Evolutionary conservation across 2,329 filamentous ascomycete species (phyloP), one percentile per base, ranked within the genome.

Genomic region (Alternaria burnsii): DNA sequence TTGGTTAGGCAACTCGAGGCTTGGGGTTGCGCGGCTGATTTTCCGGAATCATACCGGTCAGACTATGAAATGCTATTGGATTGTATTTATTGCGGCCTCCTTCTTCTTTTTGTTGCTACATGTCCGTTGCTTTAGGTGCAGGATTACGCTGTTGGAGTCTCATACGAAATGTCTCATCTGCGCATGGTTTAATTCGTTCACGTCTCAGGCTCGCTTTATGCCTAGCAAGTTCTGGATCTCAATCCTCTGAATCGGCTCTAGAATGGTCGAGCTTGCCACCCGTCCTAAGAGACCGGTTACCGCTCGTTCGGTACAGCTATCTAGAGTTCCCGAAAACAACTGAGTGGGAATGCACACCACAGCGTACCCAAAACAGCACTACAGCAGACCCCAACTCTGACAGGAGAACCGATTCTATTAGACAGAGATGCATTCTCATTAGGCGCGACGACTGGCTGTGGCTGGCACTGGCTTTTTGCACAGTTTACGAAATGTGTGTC

Each of bases 381-480:
- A 41, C 18, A 5, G 12, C 40, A 22, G 40, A 22, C 40, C 8
- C 18, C 40, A 14, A 41, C 5, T 5, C 18, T 1, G 40, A 11
- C 40, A 41, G 10, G 40, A 41, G 18, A 41, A 41, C 40, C 5
- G 10, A 22, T 20, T 58, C 55, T 34, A n/a, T 67, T 67, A 26
- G 59, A 40, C 16, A 65, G 50, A 56, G 57, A 58, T 48, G 63
- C 59, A 58, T 58, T 63, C 44, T 63, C 44, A 14, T 62, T 63
- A 54, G 52, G 38, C 46, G 58, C 64, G 24, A 65, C 54, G 41
- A 65, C 18, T 6, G 56, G 64, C 28, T 55, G 40, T 47, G 55
- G 55, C 55, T 56, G 58, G 28, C 58, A 66, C 32, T 62, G 51
- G 18, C 50, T 55, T n/a, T 40, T 53, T 24, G 46, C 54, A 36